A percentile compares a stretch with the other conserved stretches of the same genome.
These are phyloP conservation scores for Solanum pennellii DNA, from an alignment of 257 asterid genomes.

Conservation along the genomic window DNA sequence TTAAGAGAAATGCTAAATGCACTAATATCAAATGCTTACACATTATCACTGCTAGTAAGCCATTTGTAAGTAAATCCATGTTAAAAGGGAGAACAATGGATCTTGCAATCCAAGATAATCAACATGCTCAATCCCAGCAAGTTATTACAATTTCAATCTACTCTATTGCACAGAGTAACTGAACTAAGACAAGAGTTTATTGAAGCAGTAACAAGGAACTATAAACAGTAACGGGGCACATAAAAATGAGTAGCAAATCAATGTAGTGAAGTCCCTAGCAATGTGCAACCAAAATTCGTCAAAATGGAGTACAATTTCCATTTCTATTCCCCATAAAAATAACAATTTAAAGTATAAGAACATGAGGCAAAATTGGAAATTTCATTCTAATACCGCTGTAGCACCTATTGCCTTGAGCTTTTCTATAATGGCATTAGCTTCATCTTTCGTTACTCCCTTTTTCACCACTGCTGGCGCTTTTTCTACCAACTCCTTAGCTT, in stretches of 20 bases:
- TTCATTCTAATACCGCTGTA: conserved; percentile 58
- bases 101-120: neutral
- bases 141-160: neutral
- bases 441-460: conserved; percentile 64
- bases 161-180: neutral
- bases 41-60: neutral
- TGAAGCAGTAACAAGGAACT: neutral
- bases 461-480: conserved; percentile 66
- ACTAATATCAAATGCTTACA: neutral
- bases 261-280: neutral
- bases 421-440: conserved; percentile 56
- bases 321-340: neutral
- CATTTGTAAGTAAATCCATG: neutral
- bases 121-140: neutral
- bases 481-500: conserved; percentile 84
- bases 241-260: neutral
- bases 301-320: neutral
- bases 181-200: neutral
- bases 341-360: neutral
- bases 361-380: neutral
- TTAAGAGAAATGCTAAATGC: neutral
- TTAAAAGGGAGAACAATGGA: neutral
- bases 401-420: conserved; percentile 83
- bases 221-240: neutral
- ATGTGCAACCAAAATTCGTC: neutral